Base-by-base conservation (phyloP, 108 stramenopile genomes). In the Nitzschia sp. region DNA sequence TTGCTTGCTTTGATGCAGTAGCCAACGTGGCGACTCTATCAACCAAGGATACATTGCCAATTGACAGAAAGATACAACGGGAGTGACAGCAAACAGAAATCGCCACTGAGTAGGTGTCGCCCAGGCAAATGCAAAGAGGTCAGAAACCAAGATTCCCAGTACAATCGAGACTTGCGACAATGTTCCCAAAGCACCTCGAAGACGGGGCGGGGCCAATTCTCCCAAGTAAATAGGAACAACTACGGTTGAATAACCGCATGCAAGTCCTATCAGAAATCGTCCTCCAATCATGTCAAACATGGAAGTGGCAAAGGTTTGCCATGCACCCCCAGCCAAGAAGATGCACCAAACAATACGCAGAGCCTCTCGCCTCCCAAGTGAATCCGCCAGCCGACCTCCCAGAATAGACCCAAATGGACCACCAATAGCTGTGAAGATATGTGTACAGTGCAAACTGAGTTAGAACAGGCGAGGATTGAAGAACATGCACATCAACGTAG, bases 181-280 rank as follows among this genome's bases (percentile, higher is more conserved):
- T 3, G 96, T 97, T 0, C 98, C 98, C 67, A 99, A 79, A 22
- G 86, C 86, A 25, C 98, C 97, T 54, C 98, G 89, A 17, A 97
- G 73, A 14, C 85, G 91, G 0, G 93, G 95, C 24, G 96, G 96
- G 21, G 93, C 90, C 26, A 97, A 46, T 76, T 97, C 96, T 12
- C 96, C 95, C 26, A 98, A 74, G 76, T 98, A 98, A 39, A 97
- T 83, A 10, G 97, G 98, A 29, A 97, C 94, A 20, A 97, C 63
- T 9, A 96, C 96, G 0, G 90, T 83, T 12, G 84, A 78, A 39
- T 79, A 88, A 22, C 98, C 98, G 60, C 74, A 77, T 8, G 96
- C 96, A 59, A 98, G 78, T 39, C 98, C 98, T 73, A 94, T 84
- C 21, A 96, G 53, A 11, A 94, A 81, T 26, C 98, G 83, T 2